Percentiles rank a stretch among this genome's conserved stretches.
Conservation (phyloP, 805 yeast species). For the Ascoidea tarda region DNA sequence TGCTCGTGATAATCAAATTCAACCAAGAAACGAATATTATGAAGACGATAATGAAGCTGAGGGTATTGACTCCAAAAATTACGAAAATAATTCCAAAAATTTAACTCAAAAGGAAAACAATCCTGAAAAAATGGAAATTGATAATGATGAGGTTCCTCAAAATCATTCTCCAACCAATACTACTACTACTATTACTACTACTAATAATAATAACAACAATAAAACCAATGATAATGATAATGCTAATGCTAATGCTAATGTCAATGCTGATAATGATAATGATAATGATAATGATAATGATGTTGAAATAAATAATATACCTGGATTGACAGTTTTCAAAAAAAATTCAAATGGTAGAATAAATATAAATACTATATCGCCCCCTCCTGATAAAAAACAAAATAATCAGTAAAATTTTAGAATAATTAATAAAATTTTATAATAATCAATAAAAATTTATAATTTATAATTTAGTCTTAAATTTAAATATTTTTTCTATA, state of each 20-base stretch:
- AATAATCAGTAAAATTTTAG: slow-evolving; percentile 3
- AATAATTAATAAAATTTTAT: too few relatives aligned
- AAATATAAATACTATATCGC: not conserved
- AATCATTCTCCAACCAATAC: not conserved
- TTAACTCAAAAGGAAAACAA: not conserved
- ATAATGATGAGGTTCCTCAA: not conserved
- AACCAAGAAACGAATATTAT: slow-evolving; percentile 66
- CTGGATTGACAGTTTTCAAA: slow-evolving; percentile 1
- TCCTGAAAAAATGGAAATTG: not conserved
- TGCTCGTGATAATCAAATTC: slow-evolving; percentile 64
- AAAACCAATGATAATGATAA: not conserved
- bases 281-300: not conserved
- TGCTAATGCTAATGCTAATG: not conserved
- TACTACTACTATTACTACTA: not conserved
- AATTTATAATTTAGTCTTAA: too few relatives aligned
- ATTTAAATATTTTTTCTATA: too few relatives aligned
- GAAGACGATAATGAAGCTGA: slow-evolving; percentile 42
- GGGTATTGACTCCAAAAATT: slow-evolving; percentile 12
- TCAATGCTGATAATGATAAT: not conserved
- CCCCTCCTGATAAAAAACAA: slow-evolving; percentile 8
- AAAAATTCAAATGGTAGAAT: slow-evolving; percentile 1
- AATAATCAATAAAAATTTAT: not conserved
- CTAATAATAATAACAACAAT: not conserved
- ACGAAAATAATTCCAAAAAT: not conserved
- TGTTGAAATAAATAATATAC: not conserved